Base-by-base conservation (phyloP, 495 filamentous ascomycete species). In the Xylaria scruposa region DNA sequence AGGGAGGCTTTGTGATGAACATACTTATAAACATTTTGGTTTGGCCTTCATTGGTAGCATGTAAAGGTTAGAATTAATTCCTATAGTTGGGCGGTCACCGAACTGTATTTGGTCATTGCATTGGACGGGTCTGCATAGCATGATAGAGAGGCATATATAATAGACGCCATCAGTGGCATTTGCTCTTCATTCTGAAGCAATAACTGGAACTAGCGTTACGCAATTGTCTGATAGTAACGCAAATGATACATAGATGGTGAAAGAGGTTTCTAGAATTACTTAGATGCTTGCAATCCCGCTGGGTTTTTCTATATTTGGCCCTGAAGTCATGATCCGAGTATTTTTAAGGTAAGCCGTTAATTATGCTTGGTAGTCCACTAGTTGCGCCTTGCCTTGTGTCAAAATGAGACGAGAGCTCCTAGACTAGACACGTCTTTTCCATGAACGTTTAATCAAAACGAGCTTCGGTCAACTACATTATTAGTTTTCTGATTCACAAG, bases 81-180 rank as follows among this genome's bases (percentile, higher is more conserved):
- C n/a, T n/a, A 0, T 13, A 36, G 9, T 26, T 40, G 33, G 54
- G 7, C 13, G 10, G 24, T 49, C 42, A 49, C 44, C 0, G 6
- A 26, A 63, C 10, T 12, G 40, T 33, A 46, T 40, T 40, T 53
- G 63, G 31, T n/a, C 17, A 38, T 67, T 67, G 63, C 63, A 67
- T 67, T 40, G 26, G n/a, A 46, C 24, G 31, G 63, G 15, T 21
- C 12, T 36, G 17, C 63, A 67, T 67, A 19, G 7, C 29, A 53
- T 53, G 15, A 64, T 47, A 33, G 13, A 31, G 21, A 10, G 19
- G 21, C 3, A 56, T 56, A 56, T 21, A 63, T 63, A 63, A 63
- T 63, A 40, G 38, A 60, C 33, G 58, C 58, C 58, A 60, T 38
- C 58, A 9, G 1, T 40, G 58, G 58, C 58, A 24, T 38, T 21